Conservation (phyloP, 345 rosid species). For the Mallotus nudiflorus region DNA sequence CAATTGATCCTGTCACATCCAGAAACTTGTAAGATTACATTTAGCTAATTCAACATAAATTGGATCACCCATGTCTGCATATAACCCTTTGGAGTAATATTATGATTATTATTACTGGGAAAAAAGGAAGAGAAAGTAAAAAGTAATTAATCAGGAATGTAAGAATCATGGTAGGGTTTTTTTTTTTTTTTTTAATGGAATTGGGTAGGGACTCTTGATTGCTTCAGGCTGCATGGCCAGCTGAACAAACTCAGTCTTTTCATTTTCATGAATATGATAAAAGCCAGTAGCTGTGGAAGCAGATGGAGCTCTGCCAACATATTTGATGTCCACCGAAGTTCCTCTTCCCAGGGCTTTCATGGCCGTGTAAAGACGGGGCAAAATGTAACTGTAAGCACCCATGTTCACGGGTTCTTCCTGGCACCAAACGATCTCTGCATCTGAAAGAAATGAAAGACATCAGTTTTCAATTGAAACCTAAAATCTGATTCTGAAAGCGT, state of each 20-base stretch:
- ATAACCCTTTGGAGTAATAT: too few relatives aligned
- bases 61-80: too few relatives aligned
- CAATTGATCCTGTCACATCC: too few relatives aligned
- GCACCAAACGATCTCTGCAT: conserved; percentile 80
- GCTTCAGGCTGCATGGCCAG: conserved; percentile 26
- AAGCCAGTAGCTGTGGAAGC: conserved; percentile 33
- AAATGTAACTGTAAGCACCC: conserved; percentile 61
- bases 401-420: conserved; percentile 92
- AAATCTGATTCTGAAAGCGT: too few relatives aligned
- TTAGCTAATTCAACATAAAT: too few relatives aligned
- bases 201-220: background rate
- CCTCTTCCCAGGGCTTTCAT: conserved; percentile 24
- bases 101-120: too few relatives aligned
- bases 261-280: conserved; percentile 13
- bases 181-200: too few relatives aligned
- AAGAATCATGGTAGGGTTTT: too few relatives aligned
- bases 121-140: too few relatives aligned
- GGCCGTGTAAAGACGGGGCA: conserved; percentile 39
- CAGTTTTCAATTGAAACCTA: too few relatives aligned
- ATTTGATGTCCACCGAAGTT: conserved; percentile 20
- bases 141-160: too few relatives aligned
- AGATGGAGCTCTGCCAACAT: conserved; percentile 22
- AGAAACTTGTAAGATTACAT: too few relatives aligned
- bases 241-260: conserved; percentile 16
- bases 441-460: conserved; percentile 22